A percentile compares a stretch with the other conserved stretches of the same genome.
Evolutionary conservation across 352 stramenopile species (phyloP).

Genomic region (Pythium dissotocum): DNA sequence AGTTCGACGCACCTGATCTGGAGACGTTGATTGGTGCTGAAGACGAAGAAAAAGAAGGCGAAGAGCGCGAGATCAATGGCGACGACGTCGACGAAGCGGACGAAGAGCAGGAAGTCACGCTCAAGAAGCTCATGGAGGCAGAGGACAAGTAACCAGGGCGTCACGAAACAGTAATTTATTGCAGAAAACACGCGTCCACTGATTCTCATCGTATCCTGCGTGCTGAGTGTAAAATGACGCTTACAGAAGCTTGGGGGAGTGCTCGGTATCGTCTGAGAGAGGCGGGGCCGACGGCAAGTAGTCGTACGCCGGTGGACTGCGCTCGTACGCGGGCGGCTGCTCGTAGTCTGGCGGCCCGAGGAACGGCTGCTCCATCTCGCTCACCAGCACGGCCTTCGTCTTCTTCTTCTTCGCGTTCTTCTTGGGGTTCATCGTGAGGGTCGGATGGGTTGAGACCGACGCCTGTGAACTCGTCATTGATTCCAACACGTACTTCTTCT

Average conservation of each 20-base stretch:
- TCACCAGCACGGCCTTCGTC: conserved; percentile 34
- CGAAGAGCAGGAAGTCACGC: conserved; percentile 11
- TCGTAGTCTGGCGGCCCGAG: conserved; percentile 44
- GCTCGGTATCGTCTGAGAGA: conserved; percentile 33
- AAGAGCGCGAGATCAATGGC: conserved; percentile 8
- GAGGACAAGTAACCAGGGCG: conserved; percentile 6
- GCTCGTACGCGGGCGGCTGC: conserved; percentile 36
- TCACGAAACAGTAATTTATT: conserved; percentile 17
- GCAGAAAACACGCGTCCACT: not conserved
- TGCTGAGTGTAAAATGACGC: not conserved
- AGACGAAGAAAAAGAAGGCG: conserved; percentile 61
- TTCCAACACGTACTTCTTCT: conserved; percentile 12
- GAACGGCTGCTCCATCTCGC: conserved; percentile 72
- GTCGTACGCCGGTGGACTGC: conserved; percentile 46
- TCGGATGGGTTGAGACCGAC: not conserved
- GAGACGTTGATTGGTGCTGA: conserved; percentile 61
- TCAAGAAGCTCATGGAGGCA: conserved; percentile 14
- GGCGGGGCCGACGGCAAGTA: conserved; percentile 70
- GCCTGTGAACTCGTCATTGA: conserved; percentile 3
- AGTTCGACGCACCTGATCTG: conserved; percentile 39
- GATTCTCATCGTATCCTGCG: not conserved
- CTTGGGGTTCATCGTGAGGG: not conserved
- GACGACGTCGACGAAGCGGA: conserved; percentile 4
- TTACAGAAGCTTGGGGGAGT: conserved; percentile 23
- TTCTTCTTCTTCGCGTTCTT: conserved; percentile 1